These are phyloP conservation scores for Sporothrix phasma DNA, from an alignment of 2,329 filamentous ascomycete genomes.

Conservation along the genomic window DNA sequence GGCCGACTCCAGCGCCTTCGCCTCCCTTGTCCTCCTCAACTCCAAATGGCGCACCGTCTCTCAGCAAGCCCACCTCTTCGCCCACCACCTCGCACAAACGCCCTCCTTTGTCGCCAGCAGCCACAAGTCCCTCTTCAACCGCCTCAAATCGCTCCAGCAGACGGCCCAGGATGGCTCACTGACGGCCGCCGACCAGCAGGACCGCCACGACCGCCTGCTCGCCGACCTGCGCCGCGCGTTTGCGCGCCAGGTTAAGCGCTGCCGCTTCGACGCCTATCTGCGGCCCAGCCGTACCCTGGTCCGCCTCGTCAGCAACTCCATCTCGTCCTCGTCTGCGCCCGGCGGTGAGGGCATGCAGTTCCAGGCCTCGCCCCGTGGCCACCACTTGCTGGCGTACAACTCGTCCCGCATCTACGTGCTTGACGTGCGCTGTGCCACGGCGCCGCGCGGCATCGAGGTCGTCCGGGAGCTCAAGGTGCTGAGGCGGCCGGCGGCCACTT, in stretches of 20 bases:
- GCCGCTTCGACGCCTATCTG: conserved; percentile 66
- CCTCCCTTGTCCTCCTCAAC: conserved; percentile 56
- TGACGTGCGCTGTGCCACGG: conserved; percentile 43
- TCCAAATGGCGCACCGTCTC: conserved; percentile 55
- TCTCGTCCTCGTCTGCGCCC: conserved; percentile 73
- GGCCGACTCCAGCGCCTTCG: conserved; percentile 53
- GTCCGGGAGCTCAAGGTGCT: conserved; percentile 71
- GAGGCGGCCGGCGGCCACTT: conserved; percentile 63
- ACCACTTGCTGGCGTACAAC: conserved; percentile 69
- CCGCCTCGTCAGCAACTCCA: conserved; percentile 72
- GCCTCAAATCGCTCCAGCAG: background rate
- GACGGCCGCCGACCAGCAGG: conserved; percentile 26
- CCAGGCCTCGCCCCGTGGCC: conserved; percentile 64
- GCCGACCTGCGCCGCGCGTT: conserved; percentile 55
- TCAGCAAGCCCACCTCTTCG: conserved; percentile 53
- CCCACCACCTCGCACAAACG: conserved; percentile 51
- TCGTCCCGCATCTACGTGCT: conserved; percentile 77
- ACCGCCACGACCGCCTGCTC: conserved; percentile 38
- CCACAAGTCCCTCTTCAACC: conserved; percentile 26
- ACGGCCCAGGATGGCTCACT: conserved; percentile 20
- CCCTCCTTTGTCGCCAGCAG: conserved; percentile 44
- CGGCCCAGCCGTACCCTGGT: conserved; percentile 61
- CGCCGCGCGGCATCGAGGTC: conserved; percentile 45
- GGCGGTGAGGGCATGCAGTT: conserved; percentile 82
- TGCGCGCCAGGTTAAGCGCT: conserved; percentile 60